Evolutionary conservation across 768 basidiomycete species (phyloP).

Genomic region (Omphalotus guepiniiformis): DNA sequence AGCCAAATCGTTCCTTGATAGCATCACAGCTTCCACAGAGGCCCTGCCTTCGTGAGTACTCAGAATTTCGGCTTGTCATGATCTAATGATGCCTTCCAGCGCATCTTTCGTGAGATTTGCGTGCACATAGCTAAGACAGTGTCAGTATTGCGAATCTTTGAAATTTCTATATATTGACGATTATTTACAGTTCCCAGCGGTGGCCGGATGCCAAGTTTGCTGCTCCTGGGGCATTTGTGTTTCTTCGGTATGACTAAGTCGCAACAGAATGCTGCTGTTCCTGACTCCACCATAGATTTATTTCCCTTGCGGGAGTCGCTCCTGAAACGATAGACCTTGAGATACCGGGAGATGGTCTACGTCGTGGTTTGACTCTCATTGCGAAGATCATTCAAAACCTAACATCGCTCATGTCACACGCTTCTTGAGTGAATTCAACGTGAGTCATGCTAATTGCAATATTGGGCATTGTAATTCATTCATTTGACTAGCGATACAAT

Average conservation of each 20-base stretch:
- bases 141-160: slow-evolving; percentile 40
- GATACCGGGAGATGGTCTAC: slow-evolving; percentile 63
- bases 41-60: slow-evolving; percentile 67
- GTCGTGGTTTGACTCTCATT: slow-evolving; percentile 79
- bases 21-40: slow-evolving; percentile 67
- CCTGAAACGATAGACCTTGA: slow-evolving; percentile 85
- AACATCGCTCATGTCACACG: slow-evolving; percentile 72
- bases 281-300: slow-evolving; percentile 52
- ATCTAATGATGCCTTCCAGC: slow-evolving; percentile 33
- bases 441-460: slow-evolving; percentile 31
- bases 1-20: slow-evolving; percentile 68
- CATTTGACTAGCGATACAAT: slow-evolving; percentile 5
- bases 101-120: slow-evolving; percentile 84
- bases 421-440: slow-evolving; percentile 74
- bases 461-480: too few relatives aligned
- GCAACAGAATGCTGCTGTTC: background rate
- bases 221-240: slow-evolving; percentile 87
- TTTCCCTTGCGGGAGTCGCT: slow-evolving; percentile 85
- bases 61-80: background rate
- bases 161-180: background rate
- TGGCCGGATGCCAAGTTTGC: slow-evolving; percentile 82
- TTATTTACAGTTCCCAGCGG: slow-evolving; percentile 46
- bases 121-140: slow-evolving; percentile 75
- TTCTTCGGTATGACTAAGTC: slow-evolving; percentile 69
- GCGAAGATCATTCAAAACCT: slow-evolving; percentile 92